phyloP scores from a whole-genome alignment of 371 early-diverging fungal genomes.

The Polyrhizophydium stewartii region DNA sequence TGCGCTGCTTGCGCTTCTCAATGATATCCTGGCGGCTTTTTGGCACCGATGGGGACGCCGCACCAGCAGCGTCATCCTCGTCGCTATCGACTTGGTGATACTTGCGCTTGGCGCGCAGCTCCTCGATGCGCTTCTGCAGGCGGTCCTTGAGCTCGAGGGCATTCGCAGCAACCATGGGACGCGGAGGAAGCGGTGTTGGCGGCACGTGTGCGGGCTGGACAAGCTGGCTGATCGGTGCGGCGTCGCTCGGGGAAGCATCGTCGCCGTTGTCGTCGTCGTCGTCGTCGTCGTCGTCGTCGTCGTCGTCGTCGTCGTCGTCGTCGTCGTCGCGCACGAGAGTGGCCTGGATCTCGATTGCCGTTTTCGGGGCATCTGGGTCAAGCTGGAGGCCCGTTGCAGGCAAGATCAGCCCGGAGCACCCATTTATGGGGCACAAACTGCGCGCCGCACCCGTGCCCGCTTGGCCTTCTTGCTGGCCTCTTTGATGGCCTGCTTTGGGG shows the following conservation, averaged over 20 bases:
- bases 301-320: neutral
- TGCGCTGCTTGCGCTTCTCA: conserved; percentile 70
- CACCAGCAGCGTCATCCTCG: neutral
- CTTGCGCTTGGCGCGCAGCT: conserved; percentile 60
- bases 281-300: neutral
- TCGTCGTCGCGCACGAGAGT: neutral
- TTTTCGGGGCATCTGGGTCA: conserved; percentile 20
- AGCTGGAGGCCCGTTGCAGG: too few species aligned
- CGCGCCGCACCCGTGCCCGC: conserved; percentile 55
- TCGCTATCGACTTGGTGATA: too few species aligned
- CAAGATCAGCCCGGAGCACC: too few species aligned
- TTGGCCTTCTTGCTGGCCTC: conserved; percentile 74
- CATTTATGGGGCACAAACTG: too few species aligned
- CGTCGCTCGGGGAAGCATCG: conserved; percentile 16
- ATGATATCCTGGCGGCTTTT: conserved; percentile 71
- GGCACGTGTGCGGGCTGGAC: conserved; percentile 27
- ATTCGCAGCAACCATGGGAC: conserved; percentile 7
- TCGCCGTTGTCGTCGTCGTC: conserved; percentile 28
- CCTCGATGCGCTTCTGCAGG: conserved; percentile 66
- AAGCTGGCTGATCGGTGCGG: too few species aligned
- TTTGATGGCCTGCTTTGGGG: conserved; percentile 73
- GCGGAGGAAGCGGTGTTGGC: conserved; percentile 27
- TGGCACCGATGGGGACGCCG: conserved; percentile 18
- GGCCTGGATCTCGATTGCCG: conserved; percentile 27
- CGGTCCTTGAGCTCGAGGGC: conserved; percentile 58